These are phyloP conservation scores for Microdochium nivale DNA, from an alignment of 2,329 filamentous ascomycete genomes.

Conservation along the genomic window DNA sequence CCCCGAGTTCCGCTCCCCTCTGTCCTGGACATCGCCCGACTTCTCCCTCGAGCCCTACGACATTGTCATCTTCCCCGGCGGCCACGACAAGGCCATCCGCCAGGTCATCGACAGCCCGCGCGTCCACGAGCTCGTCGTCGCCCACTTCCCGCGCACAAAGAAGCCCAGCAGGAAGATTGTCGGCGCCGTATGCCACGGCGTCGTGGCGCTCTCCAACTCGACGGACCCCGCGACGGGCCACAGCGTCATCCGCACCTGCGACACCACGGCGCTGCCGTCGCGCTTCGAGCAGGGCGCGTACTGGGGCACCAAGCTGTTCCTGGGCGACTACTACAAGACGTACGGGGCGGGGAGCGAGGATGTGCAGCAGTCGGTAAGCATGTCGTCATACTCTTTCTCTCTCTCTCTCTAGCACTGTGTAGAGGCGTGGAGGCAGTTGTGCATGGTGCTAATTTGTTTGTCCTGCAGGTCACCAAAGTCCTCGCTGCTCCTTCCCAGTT, in stretches of 20 bases:
- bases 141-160: slow-evolving; percentile 37
- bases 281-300: slow-evolving; percentile 40
- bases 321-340: slow-evolving; percentile 49
- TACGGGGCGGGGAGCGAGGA: slow-evolving; percentile 41
- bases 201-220: slow-evolving; percentile 38
- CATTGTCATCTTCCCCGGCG: slow-evolving; percentile 41
- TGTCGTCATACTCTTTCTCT: too few relatives aligned
- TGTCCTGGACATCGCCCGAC: slow-evolving; percentile 32
- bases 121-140: slow-evolving; percentile 33
- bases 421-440: too few relatives aligned
- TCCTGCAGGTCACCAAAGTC: slow-evolving; percentile 29
- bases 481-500: slow-evolving; percentile 34
- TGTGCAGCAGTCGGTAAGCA: slow-evolving; percentile 36
- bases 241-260: slow-evolving; percentile 36
- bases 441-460: background rate
- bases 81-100: slow-evolving; percentile 41
- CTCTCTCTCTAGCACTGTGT: background rate
- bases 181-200: slow-evolving; percentile 43
- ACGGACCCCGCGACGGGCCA: slow-evolving; percentile 26
- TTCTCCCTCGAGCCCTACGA: slow-evolving; percentile 37
- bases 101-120: slow-evolving; percentile 39
- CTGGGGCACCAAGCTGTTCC: slow-evolving; percentile 36
- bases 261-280: slow-evolving; percentile 38
- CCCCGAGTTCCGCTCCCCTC: slow-evolving; percentile 30
- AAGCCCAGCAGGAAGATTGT: slow-evolving; percentile 34